Conservation (phyloP, 176 grass and related monocot genomes). For the Saccharum spontaneum region DNA sequence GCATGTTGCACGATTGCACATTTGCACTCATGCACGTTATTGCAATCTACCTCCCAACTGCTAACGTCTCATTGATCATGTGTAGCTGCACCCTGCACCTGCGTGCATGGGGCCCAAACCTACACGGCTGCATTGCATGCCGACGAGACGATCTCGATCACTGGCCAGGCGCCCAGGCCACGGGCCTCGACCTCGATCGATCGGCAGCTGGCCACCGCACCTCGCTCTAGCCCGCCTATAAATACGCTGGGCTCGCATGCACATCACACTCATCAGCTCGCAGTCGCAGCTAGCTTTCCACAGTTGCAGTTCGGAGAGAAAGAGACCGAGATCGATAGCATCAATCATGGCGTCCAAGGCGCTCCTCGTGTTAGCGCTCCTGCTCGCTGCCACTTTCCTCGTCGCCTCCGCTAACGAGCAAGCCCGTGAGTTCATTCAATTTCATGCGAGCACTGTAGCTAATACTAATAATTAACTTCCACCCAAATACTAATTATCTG, state of each 20-base stretch:
- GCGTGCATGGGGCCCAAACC: not conserved
- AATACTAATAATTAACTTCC: no score
- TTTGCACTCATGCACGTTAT: not conserved
- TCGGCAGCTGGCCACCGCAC: not conserved
- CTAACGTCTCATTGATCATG: not conserved
- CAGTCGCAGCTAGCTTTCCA: not conserved
- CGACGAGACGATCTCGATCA: not conserved
- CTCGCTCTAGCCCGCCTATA: not conserved
- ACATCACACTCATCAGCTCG: not conserved
- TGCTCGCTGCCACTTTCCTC: slow-evolving; percentile 48
- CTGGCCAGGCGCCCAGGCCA: no score
- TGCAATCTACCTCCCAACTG: not conserved
- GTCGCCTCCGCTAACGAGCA: slow-evolving; percentile 43
- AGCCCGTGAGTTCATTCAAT: slow-evolving; percentile 27
- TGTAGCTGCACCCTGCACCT: not conserved
- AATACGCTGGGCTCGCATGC: slow-evolving; percentile 3
- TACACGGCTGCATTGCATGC: not conserved
- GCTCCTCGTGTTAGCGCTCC: slow-evolving; percentile 40
- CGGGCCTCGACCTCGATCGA: not conserved
- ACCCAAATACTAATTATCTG: not conserved
- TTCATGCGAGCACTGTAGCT: not conserved
- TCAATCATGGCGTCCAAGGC: slow-evolving; percentile 41
- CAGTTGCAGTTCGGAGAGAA: not conserved
- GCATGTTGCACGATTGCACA: not conserved
- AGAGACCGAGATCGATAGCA: not conserved